Conservation (phyloP, 2,329 filamentous ascomycete species). For the Cryphonectria japonica region DNA sequence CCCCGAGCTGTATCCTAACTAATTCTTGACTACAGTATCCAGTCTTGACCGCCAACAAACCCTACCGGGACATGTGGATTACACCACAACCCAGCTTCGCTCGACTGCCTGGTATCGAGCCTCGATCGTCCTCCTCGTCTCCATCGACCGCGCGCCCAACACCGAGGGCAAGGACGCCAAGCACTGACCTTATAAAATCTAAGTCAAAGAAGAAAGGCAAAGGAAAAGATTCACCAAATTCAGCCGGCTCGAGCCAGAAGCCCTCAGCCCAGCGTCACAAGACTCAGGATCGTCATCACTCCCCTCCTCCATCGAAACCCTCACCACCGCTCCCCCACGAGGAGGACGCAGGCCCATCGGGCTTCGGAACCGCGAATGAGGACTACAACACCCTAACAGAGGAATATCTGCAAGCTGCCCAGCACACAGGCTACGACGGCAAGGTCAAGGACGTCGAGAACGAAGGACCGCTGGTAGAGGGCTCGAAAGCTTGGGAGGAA, state of each 20-base stretch:
- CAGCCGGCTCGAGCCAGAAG: constrained; percentile 17
- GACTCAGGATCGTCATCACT: constrained; percentile 23
- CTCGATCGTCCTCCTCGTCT: constrained; percentile 30
- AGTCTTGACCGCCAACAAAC: constrained; percentile 81
- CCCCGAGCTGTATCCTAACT: constrained; percentile 40
- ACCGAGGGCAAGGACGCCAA: constrained; percentile 30
- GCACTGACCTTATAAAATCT: constrained; percentile 34
- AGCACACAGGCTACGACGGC: constrained; percentile 31
- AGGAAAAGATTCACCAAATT: constrained; percentile 33
- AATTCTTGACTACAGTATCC: constrained; percentile 63
- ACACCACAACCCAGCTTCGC: constrained; percentile 29
- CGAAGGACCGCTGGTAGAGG: constrained; percentile 28
- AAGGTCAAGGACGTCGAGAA: constrained; percentile 27
- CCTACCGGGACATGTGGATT: constrained; percentile 68
- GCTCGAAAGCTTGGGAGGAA: constrained; percentile 27
- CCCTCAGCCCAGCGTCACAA: neutral
- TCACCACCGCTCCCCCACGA: constrained; percentile 32
- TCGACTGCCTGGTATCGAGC: constrained; percentile 50
- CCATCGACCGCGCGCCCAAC: constrained; percentile 12
- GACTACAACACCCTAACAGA: constrained; percentile 29
- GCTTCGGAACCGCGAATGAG: constrained; percentile 29
- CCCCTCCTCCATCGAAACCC: constrained; percentile 20
- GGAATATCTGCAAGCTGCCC: constrained; percentile 33
- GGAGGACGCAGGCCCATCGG: constrained; percentile 36
- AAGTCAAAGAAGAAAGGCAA: constrained; percentile 38